Base-by-base conservation (phyloP, 164 flowering plant genomes). In the Echeveria elegans region DNA sequence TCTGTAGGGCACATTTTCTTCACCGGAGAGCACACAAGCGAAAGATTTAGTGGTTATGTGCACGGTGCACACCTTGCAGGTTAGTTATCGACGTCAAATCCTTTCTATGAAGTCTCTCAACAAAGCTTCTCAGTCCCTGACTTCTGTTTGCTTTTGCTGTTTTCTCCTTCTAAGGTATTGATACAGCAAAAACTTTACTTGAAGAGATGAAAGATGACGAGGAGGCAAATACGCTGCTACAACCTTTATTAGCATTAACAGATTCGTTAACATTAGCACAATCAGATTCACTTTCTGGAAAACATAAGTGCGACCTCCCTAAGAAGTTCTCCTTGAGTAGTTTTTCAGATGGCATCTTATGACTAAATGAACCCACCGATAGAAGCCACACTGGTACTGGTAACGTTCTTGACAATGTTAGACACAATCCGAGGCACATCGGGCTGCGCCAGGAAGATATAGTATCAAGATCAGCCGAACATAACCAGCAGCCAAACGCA, bases 31-130 rank as follows among this genome's bases (percentile, higher is more conserved):
- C 93, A 92, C 69, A 92, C 98, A 8, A 88, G 85, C 48, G 97
- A 90, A 71, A 82, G 80, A 69, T 92, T 90, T 63, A 90, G 73
- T 67, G 98, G 96, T 32, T 92, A 87, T 64, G 98, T 88, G 52
- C 98, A 92, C 67, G 97, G 98, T 29, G 98, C 87, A 69, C 90
- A 86, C 72, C 86, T 90, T 14, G 80, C 98, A 66, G 98, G 98
- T 90, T 38, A 78, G 68, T 5, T 12, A 24, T 9, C 0, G 24
- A n/a, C 15, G 21, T 36, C 15, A 7, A n/a, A 6, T 9, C 26
- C 26, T 50, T 56, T 40, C 36, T 15, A 52, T 36, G 30, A 67
- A 30, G 7, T 5, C 21, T 66, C 10, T 14, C 14, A 6, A 31
- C 50, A 4, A 21, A 68, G 40, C 15, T 36, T 31, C 21, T 32